Conservation (phyloP, 2,329 filamentous ascomycete species). For the Amauroascus niger region DNA sequence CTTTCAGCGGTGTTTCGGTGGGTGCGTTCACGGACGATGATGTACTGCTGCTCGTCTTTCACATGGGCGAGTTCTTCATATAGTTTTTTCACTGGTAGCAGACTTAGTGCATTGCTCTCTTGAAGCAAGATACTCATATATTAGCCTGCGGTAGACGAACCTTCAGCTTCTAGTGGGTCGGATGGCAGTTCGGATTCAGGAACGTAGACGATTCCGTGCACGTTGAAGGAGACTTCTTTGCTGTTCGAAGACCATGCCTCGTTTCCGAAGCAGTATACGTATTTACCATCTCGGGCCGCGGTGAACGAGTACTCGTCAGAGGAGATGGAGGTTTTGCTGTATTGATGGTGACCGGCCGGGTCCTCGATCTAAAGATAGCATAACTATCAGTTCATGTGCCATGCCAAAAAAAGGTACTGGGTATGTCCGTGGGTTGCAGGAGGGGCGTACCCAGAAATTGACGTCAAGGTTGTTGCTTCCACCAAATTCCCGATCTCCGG, state of each 20-base stretch:
- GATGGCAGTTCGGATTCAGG: constrained; percentile 72
- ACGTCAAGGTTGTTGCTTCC: constrained; percentile 89
- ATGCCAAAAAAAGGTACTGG: no score
- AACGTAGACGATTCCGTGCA: constrained; percentile 96
- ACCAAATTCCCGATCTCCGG: constrained; percentile 92
- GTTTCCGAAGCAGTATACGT: constrained; percentile 97
- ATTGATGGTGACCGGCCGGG: constrained; percentile 63
- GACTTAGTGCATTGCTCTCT: constrained; percentile 11
- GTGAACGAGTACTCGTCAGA: constrained; percentile 91
- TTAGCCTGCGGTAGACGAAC: constrained; percentile 40
- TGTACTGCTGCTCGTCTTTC: constrained; percentile 97
- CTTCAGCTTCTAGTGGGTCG: constrained; percentile 85
- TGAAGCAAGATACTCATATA: not conserved
- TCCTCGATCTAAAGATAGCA: constrained; percentile 58
- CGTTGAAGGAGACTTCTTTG: constrained; percentile 98
- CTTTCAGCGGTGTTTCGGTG: constrained; percentile 98
- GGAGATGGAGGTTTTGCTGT: constrained; percentile 70
- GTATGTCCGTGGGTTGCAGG: not conserved
- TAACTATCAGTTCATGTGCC: not conserved
- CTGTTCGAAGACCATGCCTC: constrained; percentile 93
- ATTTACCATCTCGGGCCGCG: constrained; percentile 76
- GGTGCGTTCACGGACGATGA: constrained; percentile 85
- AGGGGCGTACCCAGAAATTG: constrained; percentile 80
- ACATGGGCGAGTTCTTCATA: constrained; percentile 81
- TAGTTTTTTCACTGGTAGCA: constrained; percentile 61